Conservation (phyloP, 1,139 yeast species). For the Kluyveromyces marxianus region DNA sequence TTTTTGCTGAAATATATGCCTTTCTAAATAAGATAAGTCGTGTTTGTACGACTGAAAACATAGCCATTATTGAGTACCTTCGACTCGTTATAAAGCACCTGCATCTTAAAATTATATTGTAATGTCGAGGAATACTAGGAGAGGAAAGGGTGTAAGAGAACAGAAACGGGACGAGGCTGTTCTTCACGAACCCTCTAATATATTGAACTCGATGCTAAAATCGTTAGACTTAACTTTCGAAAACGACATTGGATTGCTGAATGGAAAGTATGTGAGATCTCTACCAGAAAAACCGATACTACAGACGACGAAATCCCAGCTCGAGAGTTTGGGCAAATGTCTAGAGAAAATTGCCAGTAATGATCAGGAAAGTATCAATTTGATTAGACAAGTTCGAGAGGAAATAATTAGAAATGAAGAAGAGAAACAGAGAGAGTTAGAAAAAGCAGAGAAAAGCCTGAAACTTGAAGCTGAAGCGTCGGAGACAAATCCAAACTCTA, state of each 20-base stretch:
- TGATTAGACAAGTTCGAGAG: conserved; percentile 17
- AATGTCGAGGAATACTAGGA: conserved; percentile 21
- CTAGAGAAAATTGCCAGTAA: conserved; percentile 40
- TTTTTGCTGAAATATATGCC: too few species aligned
- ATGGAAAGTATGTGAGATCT: conserved; percentile 46
- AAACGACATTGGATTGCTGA: conserved; percentile 49
- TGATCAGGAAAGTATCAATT: conserved; percentile 34
- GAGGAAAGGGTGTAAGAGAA: conserved; percentile 19
- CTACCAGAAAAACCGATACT: conserved; percentile 43
- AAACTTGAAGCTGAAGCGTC: conserved; percentile 8
- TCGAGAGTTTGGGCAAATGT: conserved; percentile 44
- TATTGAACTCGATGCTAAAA: conserved; percentile 43
- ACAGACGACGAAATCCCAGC: conserved; percentile 39
- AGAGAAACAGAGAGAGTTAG: conserved; percentile 11
- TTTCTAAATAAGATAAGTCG: too few species aligned
- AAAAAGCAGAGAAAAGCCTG: conserved; percentile 13
- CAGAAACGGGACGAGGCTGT: conserved; percentile 10
- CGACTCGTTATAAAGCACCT: not conserved
- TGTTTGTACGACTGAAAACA: too few species aligned
- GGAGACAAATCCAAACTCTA: conserved; percentile 12
- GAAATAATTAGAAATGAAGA: conserved; percentile 10
- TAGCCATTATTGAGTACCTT: too few species aligned
- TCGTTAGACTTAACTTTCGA: conserved; percentile 52
- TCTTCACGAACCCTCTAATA: conserved; percentile 23
- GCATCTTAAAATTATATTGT: not conserved